Evolutionary conservation across 2,329 filamentous ascomycete species (phyloP).

Genomic region (Orbilia quercus): DNA sequence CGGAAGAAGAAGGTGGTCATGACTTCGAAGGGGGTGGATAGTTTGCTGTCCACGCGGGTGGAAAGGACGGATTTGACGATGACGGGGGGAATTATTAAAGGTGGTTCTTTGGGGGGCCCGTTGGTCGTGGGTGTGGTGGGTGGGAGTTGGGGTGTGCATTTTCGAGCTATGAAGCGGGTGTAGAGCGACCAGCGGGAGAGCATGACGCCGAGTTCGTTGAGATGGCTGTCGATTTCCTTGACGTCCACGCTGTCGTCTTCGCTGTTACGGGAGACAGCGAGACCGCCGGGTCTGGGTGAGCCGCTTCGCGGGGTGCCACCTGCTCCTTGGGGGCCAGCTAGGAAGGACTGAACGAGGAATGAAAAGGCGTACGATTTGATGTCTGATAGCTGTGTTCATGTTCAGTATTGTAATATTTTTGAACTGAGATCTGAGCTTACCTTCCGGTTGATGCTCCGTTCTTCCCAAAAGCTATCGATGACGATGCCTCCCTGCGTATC

Average conservation of each 20-base stretch:
- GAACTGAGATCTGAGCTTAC: slow-evolving; percentile 25
- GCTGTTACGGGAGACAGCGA: slow-evolving; percentile 69
- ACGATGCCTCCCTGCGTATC: slow-evolving; percentile 97
- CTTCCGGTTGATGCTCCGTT: slow-evolving; percentile 82
- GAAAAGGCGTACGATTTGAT: slow-evolving; percentile 98
- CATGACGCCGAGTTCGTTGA: slow-evolving; percentile 92
- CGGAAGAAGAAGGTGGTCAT: slow-evolving; percentile 98
- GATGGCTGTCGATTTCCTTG: slow-evolving; percentile 89
- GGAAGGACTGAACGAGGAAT: slow-evolving; percentile 93
- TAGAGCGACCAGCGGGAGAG: slow-evolving; percentile 93
- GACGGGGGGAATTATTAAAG: slow-evolving; percentile 76
- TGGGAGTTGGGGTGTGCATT: slow-evolving; percentile 75
- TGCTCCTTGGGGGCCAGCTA: slow-evolving; percentile 72
- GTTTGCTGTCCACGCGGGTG: slow-evolving; percentile 78
- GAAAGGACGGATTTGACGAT: slow-evolving; percentile 81
- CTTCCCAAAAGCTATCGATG: slow-evolving; percentile 93
- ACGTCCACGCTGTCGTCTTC: slow-evolving; percentile 96
- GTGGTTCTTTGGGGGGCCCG: slow-evolving; percentile 58
- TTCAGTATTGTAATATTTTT: slow-evolving; percentile 3
- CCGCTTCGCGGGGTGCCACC: slow-evolving; percentile 74
- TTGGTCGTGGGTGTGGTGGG: slow-evolving; percentile 17
- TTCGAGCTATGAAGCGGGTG: slow-evolving; percentile 85
- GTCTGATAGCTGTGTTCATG: slow-evolving; percentile 73
- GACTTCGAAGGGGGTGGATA: slow-evolving; percentile 83
- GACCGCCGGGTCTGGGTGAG: slow-evolving; percentile 76